Conservation (phyloP, 805 yeast genomes). For the Myxozyma neglecta region DNA sequence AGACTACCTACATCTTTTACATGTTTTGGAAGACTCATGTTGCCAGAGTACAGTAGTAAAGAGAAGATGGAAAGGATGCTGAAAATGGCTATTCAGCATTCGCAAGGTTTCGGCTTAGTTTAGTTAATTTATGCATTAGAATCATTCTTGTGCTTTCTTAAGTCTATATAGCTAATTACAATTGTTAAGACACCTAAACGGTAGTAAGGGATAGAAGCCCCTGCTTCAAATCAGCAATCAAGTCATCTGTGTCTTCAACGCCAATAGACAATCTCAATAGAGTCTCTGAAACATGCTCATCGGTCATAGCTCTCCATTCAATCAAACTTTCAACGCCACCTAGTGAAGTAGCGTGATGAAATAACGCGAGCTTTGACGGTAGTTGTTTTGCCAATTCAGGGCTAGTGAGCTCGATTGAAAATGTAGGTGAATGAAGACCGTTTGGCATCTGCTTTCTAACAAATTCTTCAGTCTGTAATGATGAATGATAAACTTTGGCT, state of each 20-base stretch:
- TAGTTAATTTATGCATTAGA: constrained; percentile 5
- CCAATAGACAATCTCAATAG: constrained; percentile 79
- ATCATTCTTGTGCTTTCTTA: not conserved
- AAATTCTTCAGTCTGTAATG: constrained; percentile 69
- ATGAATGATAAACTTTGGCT: constrained; percentile 62
- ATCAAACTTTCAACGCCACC: constrained; percentile 91
- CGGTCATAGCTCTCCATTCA: constrained; percentile 86
- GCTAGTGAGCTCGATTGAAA: constrained; percentile 57
- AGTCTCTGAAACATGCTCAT: constrained; percentile 54
- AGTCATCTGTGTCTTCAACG: constrained; percentile 71
- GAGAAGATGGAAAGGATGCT: constrained; percentile 34
- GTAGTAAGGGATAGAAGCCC: constrained; percentile 8
- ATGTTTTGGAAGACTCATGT: constrained; percentile 50
- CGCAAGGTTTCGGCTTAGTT: constrained; percentile 39
- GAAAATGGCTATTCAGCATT: constrained; percentile 34
- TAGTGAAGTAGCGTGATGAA: constrained; percentile 88
- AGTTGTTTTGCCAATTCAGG: constrained; percentile 59
- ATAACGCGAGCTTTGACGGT: constrained; percentile 65
- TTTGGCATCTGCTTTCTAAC: constrained; percentile 61
- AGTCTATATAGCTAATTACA: not conserved
- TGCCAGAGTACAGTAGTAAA: constrained; percentile 49
- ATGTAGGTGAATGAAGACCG: constrained; percentile 71
- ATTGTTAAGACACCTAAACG: not conserved
- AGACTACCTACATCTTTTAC: constrained; percentile 54
- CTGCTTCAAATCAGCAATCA: constrained; percentile 61